Evolutionary conservation across 1,139 yeast genomes (phyloP).

Genomic region (Trichomonascaceae sp.): DNA sequence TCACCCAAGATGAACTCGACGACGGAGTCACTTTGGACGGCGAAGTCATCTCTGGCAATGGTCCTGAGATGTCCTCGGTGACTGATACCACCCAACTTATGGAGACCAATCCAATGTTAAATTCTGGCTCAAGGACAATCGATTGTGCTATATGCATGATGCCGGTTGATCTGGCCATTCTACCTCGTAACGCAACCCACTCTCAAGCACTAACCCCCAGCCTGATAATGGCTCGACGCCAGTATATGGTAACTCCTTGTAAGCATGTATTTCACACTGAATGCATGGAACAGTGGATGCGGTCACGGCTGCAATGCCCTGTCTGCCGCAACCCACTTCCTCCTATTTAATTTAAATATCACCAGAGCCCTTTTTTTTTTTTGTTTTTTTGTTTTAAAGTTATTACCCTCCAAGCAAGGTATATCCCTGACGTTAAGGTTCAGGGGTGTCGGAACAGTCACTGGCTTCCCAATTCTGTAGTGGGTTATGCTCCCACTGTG

Average conservation of each 20-base stretch:
- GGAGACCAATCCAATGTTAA: no score
- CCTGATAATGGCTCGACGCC: conserved; percentile 25
- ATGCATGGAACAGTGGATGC: conserved; percentile 90
- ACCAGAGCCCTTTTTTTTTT: background rate
- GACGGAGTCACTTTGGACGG: conserved; percentile 30
- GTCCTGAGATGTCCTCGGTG: conserved; percentile 27
- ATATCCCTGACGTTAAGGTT: no score
- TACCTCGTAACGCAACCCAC: conserved; percentile 24
- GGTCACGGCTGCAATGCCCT: conserved; percentile 84
- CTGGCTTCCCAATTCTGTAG: no score
- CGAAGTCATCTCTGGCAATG: conserved; percentile 9
- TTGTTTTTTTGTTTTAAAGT: background rate
- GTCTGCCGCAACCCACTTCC: conserved; percentile 82
- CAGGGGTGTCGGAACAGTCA: no score
- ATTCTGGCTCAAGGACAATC: conserved; percentile 13
- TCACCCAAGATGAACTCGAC: conserved; percentile 51
- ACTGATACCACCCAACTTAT: conserved; percentile 1
- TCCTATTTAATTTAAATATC: conserved; percentile 30
- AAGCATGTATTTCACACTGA: conserved; percentile 77
- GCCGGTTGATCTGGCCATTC: conserved; percentile 48
- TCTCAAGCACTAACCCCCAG: conserved; percentile 22
- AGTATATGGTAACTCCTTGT: conserved; percentile 87
- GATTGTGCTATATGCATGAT: conserved; percentile 92
- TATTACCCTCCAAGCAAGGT: background rate
- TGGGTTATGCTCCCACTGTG: no score